These are phyloP conservation scores for Corrigiola litoralis DNA, from an alignment of 179 eudicot genomes.

Conservation along the genomic window DNA sequence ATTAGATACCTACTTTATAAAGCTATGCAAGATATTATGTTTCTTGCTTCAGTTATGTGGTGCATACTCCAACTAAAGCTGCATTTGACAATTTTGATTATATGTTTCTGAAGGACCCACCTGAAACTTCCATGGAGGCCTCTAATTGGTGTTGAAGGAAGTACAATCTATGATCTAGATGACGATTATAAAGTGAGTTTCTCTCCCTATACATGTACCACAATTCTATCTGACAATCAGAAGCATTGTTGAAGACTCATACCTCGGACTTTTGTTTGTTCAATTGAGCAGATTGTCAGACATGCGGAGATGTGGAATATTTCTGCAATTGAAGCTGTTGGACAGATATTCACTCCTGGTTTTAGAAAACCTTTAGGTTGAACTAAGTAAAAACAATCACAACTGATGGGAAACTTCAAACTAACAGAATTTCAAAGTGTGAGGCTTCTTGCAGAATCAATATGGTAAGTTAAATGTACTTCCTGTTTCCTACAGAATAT, in stretches of 20 bases:
- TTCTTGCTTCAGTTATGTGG: background rate
- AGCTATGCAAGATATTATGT: too few species aligned
- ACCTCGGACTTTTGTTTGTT: background rate
- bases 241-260: background rate
- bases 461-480: too few species aligned
- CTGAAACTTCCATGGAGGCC: slow-evolving; percentile 95
- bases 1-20: too few species aligned
- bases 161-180: slow-evolving; percentile 59
- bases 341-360: slow-evolving; percentile 73
- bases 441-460: background rate
- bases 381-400: slow-evolving; percentile 2
- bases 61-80: background rate
- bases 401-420: background rate
- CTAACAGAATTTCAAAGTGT: background rate
- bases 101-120: slow-evolving; percentile 57
- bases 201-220: background rate
- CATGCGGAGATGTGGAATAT: slow-evolving; percentile 88
- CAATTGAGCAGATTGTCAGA: slow-evolving; percentile 52
- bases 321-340: slow-evolving; percentile 83
- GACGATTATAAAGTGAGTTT: slow-evolving; percentile 49
- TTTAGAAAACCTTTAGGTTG: slow-evolving; percentile 23
- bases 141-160: slow-evolving; percentile 69
- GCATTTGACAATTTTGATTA: background rate
- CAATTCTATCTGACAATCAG: background rate
- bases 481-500: too few species aligned